These are phyloP conservation scores for Ilex asprella DNA, from an alignment of 257 asterid genomes.

Conservation along the genomic window DNA sequence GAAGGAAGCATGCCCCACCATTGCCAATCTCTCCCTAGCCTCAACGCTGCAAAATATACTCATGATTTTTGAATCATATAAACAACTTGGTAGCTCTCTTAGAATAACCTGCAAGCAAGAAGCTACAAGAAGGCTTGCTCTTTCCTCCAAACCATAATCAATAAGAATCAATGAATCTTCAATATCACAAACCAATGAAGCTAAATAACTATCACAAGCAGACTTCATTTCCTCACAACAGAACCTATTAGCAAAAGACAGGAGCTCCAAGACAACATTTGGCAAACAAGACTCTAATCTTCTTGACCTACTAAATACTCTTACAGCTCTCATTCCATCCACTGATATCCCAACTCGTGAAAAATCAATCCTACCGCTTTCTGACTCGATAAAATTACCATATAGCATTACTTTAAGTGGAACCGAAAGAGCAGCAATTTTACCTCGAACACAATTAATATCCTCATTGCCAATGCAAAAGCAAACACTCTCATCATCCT, in stretches of 20 bases:
- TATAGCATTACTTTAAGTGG: constrained; percentile 39
- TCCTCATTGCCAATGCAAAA: constrained; percentile 33
- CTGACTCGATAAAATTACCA: constrained; percentile 39
- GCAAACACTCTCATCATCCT: constrained; percentile 24
- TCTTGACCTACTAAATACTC: constrained; percentile 24
- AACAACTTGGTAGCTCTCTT: constrained; percentile 37
- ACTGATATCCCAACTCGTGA: constrained; percentile 36
- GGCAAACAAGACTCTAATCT: constrained; percentile 28
- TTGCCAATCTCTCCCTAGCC: constrained; percentile 30
- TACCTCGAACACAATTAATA: constrained; percentile 31
- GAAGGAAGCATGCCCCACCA: constrained; percentile 40
- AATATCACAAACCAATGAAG: constrained; percentile 32
- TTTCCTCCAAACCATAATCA: constrained; percentile 47
- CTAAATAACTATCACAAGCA: constrained; percentile 34
- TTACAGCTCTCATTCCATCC: constrained; percentile 37
- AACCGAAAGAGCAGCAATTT: constrained; percentile 38
- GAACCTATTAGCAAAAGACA: constrained; percentile 43
- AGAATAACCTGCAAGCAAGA: constrained; percentile 47
- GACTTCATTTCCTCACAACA: constrained; percentile 48
- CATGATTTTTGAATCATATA: constrained; percentile 34
- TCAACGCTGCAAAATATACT: constrained; percentile 36
- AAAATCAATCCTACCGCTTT: constrained; percentile 32
- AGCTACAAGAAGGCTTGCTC: constrained; percentile 34
- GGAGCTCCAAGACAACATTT: constrained; percentile 30
- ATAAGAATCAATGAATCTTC: constrained; percentile 40